Base-by-base conservation (phyloP, 495 filamentous ascomycete genomes). In the Clavariopsis aquatica region DNA sequence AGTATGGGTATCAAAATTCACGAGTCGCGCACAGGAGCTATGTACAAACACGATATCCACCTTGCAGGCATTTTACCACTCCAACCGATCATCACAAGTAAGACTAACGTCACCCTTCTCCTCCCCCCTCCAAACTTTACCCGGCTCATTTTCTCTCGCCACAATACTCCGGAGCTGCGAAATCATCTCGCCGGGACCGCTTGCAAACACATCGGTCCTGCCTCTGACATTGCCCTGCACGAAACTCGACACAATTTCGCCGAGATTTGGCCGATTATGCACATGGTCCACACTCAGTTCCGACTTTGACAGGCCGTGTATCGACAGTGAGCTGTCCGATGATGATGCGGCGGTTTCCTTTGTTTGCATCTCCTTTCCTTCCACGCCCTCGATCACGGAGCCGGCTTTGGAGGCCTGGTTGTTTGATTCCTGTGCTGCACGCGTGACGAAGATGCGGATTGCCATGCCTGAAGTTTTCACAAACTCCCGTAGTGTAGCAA, bases 171-270 rank as follows among this genome's bases (percentile, higher is more conserved):
- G 75, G 52, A 89, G 61, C 51, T 84, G 82, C 1, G 74, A 77
- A 2, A 85, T 80, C 81, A 88, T 84, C 1, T 75, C 78, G n/a
- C 77, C 74, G 20, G 87, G 86, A 19, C 86, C 86, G 65, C 84
- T 87, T 0, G 78, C 85, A 67, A 87, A 75, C 0, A 89, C 83
- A 12, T 78, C 71, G 0, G 83, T 84, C 7, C 80, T 76, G 0
- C 84, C 84, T 1, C 74, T 74, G 5, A 65, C 64, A n/a, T 46
- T 68, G 12, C 26, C 47, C 12, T 69, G 29, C 68, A 67, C 49
- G 57, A 81, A 80, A 10, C 65, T 67, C 8, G 45, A 54, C 7
- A 79, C 57, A n/a, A 76, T 49, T 0, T 41, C 43, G 0, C 38
- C 55, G 8, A 78, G 43, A 31, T 71, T 57, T 1, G 79, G 78